These are phyloP conservation scores for Posidonia australis DNA, from an alignment of 106 monocot genomes.

Conservation along the genomic window DNA sequence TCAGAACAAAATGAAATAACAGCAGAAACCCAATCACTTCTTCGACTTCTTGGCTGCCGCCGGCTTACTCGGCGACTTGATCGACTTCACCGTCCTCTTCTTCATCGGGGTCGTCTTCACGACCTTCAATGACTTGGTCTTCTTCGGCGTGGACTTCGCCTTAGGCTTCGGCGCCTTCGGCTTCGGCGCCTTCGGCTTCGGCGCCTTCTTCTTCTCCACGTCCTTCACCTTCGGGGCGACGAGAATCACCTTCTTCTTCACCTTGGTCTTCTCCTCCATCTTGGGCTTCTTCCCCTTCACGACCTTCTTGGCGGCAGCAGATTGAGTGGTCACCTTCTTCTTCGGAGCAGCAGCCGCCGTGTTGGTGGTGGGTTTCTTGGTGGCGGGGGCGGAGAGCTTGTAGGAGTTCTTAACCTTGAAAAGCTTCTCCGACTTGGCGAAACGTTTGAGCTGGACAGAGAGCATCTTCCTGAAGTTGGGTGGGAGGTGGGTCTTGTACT, in stretches of 20 bases:
- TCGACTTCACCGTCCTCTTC: neutral
- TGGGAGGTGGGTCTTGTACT: too few relatives aligned
- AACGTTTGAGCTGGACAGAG: slow-evolving; percentile 39
- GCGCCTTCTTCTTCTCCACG: neutral
- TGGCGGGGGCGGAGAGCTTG: slow-evolving; percentile 37
- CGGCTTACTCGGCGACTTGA: too few relatives aligned
- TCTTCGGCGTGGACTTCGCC: too few relatives aligned
- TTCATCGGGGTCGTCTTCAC: slow-evolving; percentile 4
- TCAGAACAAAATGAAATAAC: too few relatives aligned
- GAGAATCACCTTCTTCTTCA: neutral
- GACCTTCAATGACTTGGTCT: too few relatives aligned
- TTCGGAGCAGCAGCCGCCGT: neutral
- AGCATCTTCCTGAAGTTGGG: slow-evolving; percentile 65
- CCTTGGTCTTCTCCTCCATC: too few relatives aligned
- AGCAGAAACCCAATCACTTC: slow-evolving; percentile 2
- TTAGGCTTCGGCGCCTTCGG: too few relatives aligned
- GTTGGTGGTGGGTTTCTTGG: too few relatives aligned
- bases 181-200: slow-evolving; percentile 2
- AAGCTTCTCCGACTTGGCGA: slow-evolving; percentile 53
- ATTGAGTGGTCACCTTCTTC: too few relatives aligned
- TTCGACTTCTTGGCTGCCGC: neutral
- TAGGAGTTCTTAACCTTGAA: slow-evolving; percentile 70
- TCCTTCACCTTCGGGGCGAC: slow-evolving; percentile 1
- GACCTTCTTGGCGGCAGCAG: slow-evolving; percentile 1
- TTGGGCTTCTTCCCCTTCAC: neutral